Base-by-base conservation (phyloP, 2,329 filamentous ascomycete genomes). In the Colletotrichum scovillei region DNA sequence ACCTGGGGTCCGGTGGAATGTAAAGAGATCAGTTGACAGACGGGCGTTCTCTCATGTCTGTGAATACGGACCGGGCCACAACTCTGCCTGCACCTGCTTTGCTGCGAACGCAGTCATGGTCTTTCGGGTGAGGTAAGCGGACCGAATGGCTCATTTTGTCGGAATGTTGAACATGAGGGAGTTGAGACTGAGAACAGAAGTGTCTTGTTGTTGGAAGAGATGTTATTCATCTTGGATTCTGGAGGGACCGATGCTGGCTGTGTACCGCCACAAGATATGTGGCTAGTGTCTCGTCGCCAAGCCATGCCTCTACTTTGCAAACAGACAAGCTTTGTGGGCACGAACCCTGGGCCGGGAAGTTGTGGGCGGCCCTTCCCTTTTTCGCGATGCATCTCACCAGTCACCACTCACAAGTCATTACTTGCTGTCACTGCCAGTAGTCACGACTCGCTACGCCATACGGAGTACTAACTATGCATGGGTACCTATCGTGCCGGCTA, bases 271-370 rank as follows among this genome's bases (percentile, higher is more conserved):
- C 24, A 35, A 35, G 11, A 35, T 35, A 16, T 7, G 53, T 56
- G 53, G 53, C 53, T 26, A 11, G 26, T 55, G 12, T 0, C 11
- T 14, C 26, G 16, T 9, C 6, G 30, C 5, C 62, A 49, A 30
- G 24, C 32, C 38, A 32, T 32, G 26, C 42, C 42, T 38, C 19
- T 5, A 28, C 38, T 12, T 32, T 24, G n/a, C 46, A 28, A 32
- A 65, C 49, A 19, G 70, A 60, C 70, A 73, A 73, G 70, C 70
- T 73, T 73, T 70, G 35, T 28, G 35, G 49, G 35, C 22, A 35
- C 49, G 49, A 63, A 63, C 69, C 63, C 63, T 62, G 56, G 14
- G 49, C 56, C 66, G 46, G 63, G 49, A 49, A 22, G 24, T 32
- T 26, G 42, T 65, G 60, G 35, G 35, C 58, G 58, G 58, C 58